These are phyloP conservation scores for Eremochloa ophiuroides DNA, from an alignment of 176 grass and related monocot species.

Conservation along the genomic window DNA sequence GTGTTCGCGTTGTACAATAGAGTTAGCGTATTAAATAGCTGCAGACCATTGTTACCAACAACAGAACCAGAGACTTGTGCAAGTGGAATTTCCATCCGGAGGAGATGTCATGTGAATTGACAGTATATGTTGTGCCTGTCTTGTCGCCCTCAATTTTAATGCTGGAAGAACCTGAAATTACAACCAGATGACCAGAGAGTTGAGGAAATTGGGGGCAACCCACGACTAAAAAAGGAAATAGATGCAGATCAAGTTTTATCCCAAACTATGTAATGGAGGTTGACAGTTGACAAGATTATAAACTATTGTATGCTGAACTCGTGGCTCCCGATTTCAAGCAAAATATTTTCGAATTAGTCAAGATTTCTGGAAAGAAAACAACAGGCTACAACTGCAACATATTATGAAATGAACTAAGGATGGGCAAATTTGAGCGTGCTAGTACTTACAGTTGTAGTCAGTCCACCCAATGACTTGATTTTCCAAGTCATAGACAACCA, in stretches of 20 bases:
- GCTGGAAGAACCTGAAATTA: conserved; percentile 73
- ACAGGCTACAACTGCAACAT: conserved; percentile 2
- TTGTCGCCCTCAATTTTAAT: conserved; percentile 84
- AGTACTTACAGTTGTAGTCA: conserved; percentile 89
- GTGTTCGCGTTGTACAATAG: conserved; percentile 27
- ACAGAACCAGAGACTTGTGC: conserved; percentile 28
- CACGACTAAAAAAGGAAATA: not conserved
- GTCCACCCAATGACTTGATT: conserved; percentile 89
- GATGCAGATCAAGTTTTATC: not conserved
- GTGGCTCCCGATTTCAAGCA: not conserved
- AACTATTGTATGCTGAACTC: not conserved
- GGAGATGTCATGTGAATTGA: conserved; percentile 60
- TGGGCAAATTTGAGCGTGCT: not conserved
- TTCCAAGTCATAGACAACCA: conserved; percentile 96
- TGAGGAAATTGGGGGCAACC: not conserved
- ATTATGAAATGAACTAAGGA: not conserved
- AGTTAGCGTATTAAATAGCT: conserved; percentile 34
- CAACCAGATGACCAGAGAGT: conserved; percentile 6
- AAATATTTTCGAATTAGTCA: conserved; percentile 5
- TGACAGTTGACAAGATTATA: not conserved
- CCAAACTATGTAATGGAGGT: not conserved
- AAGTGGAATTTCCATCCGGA: conserved; percentile 48
- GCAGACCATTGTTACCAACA: conserved; percentile 48
- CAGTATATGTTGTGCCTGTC: conserved; percentile 42
- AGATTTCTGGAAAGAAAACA: not conserved